Evolutionary conservation across 1,139 yeast species (phyloP), one percentile per base, ranked within the genome.

Genomic region (Saccharomyces hybrid): DNA sequence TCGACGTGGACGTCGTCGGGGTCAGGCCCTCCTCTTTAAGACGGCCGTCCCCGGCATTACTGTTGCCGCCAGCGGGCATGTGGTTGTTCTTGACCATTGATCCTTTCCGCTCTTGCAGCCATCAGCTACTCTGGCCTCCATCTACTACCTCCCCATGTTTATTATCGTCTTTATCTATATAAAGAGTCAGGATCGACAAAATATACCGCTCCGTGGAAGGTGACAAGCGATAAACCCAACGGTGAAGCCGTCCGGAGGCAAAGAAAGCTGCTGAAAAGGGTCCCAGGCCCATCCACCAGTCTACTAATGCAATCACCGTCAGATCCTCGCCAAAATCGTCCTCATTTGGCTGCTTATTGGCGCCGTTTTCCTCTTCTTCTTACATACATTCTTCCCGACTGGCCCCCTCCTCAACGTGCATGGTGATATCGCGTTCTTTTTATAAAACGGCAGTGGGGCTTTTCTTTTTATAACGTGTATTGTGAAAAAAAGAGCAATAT

Each of bases 1-100:
- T 38, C 8, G 44, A 38, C 7, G 44, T 11, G 6, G 48, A 38
- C 6, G 44, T 38, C 5, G 26, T 38, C 5, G 44, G 44, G 25
- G 44, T 38, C 25, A 38, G 68, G 30, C 65, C 60, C 54, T 60
- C 66, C 31, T 63, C 68, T n/a, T 57, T 54, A 47, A 50, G 49
- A 46, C 49, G 52, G 28, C 54, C 51, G 50, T 51, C 53, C 23
- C 31, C 28, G n/a, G 48, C 4, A 13, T 5, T 23, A 11, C 9
- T 28, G 38, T 27, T 30, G 14, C 50, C 48, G 13, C 20, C 13
- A 14, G 48, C 48, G 9, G 31, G 7, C 13, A 5, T 26, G 14
- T 46, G 31, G 16, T 27, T 46, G n/a, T 38, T 38, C 7, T 38
- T 38, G 44, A 13, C 44, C 44, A 38, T 38, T 38, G 44, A 13